A percentile compares a stretch with the other conserved stretches of the same genome.
Evolutionary conservation across 257 asterid species (phyloP).

Genomic region (Capsicum rhomboideum): DNA sequence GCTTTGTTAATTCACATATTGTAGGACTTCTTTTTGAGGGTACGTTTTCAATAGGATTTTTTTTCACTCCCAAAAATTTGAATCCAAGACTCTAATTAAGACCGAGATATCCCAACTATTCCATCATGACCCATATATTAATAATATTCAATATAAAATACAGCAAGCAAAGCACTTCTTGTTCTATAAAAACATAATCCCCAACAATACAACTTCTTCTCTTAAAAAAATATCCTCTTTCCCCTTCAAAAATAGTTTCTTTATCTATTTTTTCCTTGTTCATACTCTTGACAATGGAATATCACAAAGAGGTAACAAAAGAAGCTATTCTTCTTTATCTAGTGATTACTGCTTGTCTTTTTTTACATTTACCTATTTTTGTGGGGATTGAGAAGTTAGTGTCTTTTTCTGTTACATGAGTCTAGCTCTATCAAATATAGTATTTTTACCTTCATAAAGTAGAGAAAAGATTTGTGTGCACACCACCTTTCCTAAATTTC

Average conservation of each 20-base stretch:
- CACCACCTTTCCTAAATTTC: too few species aligned
- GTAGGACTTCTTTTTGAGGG: too few species aligned
- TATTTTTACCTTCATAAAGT: too few species aligned
- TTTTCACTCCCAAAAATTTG: background rate
- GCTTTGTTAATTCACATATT: too few species aligned
- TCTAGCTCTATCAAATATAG: too few species aligned
- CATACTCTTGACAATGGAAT: background rate
- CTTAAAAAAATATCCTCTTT: background rate
- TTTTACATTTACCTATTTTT: background rate
- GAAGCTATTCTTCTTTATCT: background rate
- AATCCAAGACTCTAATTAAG: background rate
- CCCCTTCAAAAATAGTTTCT: background rate
- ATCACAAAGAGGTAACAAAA: background rate
- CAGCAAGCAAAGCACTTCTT: background rate
- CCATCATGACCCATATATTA: too few species aligned
- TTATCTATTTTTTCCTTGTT: background rate
- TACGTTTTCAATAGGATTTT: too few species aligned
- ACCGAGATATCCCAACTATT: rapidly evolving
- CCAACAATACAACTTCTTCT: background rate
- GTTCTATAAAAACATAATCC: background rate
- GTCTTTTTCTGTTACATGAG: too few species aligned
- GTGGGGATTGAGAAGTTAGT: background rate
- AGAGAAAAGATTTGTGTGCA: too few species aligned
- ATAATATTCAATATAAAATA: background rate
- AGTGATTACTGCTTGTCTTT: background rate